phyloP scores from a whole-genome alignment of 441 rosid genomes.

The Adansonia rubrostipa region DNA sequence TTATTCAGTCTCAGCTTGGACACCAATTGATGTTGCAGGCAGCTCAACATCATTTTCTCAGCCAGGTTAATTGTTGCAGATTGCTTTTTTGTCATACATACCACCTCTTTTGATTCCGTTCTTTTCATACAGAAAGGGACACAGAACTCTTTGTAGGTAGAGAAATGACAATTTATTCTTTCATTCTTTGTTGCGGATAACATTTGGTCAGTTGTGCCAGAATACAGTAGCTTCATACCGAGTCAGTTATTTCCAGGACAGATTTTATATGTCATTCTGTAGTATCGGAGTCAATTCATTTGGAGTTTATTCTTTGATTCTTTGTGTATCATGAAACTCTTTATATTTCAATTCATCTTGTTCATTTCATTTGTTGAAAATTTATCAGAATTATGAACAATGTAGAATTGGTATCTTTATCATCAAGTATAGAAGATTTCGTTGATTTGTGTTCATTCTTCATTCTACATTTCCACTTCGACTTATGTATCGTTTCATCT shows the following conservation, averaged over 20 bases:
- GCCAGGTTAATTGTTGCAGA: constrained; percentile 41
- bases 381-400: constrained; percentile 16
- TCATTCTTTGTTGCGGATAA: constrained; percentile 65
- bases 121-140: constrained; percentile 40
- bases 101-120: constrained; percentile 27
- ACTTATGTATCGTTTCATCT: too few species aligned
- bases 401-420: constrained; percentile 32
- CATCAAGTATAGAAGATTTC: constrained; percentile 24
- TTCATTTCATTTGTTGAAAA: constrained; percentile 23
- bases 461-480: too few species aligned
- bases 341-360: constrained; percentile 21
- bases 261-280: constrained; percentile 31
- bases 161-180: constrained; percentile 40
- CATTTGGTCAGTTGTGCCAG: constrained; percentile 32
- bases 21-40: constrained; percentile 56
- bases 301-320: constrained; percentile 53
- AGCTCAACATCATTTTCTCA: constrained; percentile 61
- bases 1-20: constrained; percentile 86
- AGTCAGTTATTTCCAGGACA: constrained; percentile 36
- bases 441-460: constrained; percentile 17
- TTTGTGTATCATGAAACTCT: constrained; percentile 47
- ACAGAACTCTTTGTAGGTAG: constrained; percentile 67
- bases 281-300: constrained; percentile 30
- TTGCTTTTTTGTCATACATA: constrained; percentile 37
- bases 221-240: constrained; percentile 29